A percentile compares a stretch with the other conserved stretches of the same genome.
These are phyloP conservation scores for Alopecurus myosuroides DNA, from an alignment of 176 grass and related monocot genomes.

Conservation along the genomic window DNA sequence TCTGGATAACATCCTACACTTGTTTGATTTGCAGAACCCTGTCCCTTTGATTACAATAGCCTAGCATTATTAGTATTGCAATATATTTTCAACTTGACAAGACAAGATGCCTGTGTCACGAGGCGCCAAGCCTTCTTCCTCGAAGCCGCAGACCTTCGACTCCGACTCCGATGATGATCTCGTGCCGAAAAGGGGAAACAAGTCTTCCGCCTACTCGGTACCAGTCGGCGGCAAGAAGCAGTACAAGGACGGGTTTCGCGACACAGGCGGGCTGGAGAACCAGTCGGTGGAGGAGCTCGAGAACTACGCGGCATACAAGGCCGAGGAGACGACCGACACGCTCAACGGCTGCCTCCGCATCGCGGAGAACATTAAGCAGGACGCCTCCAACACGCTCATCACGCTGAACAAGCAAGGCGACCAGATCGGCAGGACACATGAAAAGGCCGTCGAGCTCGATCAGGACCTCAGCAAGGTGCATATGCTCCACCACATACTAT, in stretches of 20 bases:
- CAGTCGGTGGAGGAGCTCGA: slow-evolving; percentile 63
- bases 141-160: slow-evolving; percentile 37
- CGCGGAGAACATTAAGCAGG: slow-evolving; percentile 63
- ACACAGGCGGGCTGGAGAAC: slow-evolving; percentile 45
- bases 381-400: slow-evolving; percentile 42
- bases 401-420: slow-evolving; percentile 59
- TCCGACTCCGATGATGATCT: slow-evolving; percentile 36
- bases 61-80: not conserved
- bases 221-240: slow-evolving; percentile 21
- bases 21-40: slow-evolving; percentile 3
- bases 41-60: not conserved
- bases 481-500: not conserved
- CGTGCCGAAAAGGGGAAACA: not conserved
- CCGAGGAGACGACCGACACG: slow-evolving; percentile 59
- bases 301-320: slow-evolving; percentile 62
- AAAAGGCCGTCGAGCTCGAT: slow-evolving; percentile 51
- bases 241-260: slow-evolving; percentile 50
- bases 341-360: slow-evolving; percentile 53
- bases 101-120: slow-evolving; percentile 35
- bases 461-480: slow-evolving; percentile 52
- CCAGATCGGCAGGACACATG: slow-evolving; percentile 49
- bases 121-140: slow-evolving; percentile 33
- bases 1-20: too few relatives aligned
- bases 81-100: not conserved
- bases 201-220: slow-evolving; percentile 24